These are phyloP conservation scores for Nakaseomyces nivariensis DNA, from an alignment of 1,139 yeast genomes.

Conservation along the genomic window DNA sequence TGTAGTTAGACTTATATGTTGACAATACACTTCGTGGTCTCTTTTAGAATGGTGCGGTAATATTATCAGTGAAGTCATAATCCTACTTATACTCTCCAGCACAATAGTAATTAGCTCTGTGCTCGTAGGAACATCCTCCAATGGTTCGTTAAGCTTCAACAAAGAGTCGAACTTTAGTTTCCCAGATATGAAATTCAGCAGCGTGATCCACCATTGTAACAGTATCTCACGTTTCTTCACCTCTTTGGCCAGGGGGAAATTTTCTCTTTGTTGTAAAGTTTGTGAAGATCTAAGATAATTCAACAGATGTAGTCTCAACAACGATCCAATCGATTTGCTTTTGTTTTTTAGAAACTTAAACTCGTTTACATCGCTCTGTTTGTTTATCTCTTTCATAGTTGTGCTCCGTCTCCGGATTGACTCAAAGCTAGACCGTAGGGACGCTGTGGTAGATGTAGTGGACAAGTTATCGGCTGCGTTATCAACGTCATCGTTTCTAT, in stretches of 20 bases:
- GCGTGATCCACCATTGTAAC: conserved; percentile 28
- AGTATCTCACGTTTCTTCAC: conserved; percentile 14
- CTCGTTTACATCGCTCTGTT: neutral
- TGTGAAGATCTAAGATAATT: neutral
- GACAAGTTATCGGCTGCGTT: too few relatives aligned
- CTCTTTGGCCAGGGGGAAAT: neutral
- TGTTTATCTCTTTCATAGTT: neutral
- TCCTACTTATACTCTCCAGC: conserved; percentile 24
- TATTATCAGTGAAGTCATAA: conserved; percentile 18
- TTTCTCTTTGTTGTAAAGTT: neutral
- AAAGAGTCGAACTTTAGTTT: conserved; percentile 7
- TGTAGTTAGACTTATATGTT: conserved; percentile 22
- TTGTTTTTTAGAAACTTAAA: neutral
- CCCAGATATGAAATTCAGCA: conserved; percentile 20
- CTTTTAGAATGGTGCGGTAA: conserved; percentile 10
- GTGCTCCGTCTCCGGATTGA: neutral
- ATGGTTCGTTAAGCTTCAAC: conserved; percentile 1
- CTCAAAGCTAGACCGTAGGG: neutral
- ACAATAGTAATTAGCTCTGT: conserved; percentile 19
- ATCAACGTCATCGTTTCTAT: neutral
- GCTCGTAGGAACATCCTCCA: conserved; percentile 1
- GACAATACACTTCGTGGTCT: conserved; percentile 20
- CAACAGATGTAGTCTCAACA: conserved; percentile 1
- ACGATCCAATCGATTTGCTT: neutral
- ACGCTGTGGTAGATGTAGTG: conserved; percentile 7